These are phyloP conservation scores for Cyamopsis tetragonoloba DNA, from an alignment of 306 rosid genomes.

Conservation along the genomic window DNA sequence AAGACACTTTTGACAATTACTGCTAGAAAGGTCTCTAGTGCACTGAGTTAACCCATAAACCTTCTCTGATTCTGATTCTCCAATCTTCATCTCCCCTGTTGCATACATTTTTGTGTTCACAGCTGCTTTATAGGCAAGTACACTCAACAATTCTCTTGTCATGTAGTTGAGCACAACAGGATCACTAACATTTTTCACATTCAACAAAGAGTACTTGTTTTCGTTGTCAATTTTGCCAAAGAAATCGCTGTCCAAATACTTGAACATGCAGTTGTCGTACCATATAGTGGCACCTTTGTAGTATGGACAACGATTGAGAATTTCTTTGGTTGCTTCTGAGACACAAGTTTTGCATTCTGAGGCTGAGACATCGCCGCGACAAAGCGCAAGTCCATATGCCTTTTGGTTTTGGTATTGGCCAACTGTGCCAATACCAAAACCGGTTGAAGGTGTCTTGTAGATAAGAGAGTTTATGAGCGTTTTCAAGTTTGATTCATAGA, in stretches of 20 bases:
- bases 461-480: background rate
- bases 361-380: constrained; percentile 27
- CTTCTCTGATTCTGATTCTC: background rate
- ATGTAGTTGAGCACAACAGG: constrained; percentile 17
- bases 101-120: constrained; percentile 28
- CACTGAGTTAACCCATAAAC: constrained; percentile 45
- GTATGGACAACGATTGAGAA: constrained; percentile 19
- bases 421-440: constrained; percentile 19
- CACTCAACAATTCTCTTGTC: constrained; percentile 21
- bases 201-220: constrained; percentile 14
- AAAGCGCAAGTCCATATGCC: constrained; percentile 27
- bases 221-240: constrained; percentile 30
- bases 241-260: constrained; percentile 36
- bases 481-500: constrained; percentile 22
- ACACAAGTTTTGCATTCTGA: constrained; percentile 37
- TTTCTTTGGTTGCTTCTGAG: constrained; percentile 15
- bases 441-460: constrained; percentile 26
- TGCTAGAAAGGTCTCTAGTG: constrained; percentile 42
- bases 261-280: constrained; percentile 36
- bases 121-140: constrained; percentile 19
- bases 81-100: constrained; percentile 19
- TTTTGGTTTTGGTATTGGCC: constrained; percentile 7
- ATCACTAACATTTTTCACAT: constrained; percentile 18
- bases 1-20: constrained; percentile 43
- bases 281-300: constrained; percentile 31